These are phyloP conservation scores for Fusarium nisikadoi DNA, from an alignment of 2,329 filamentous ascomycete species.

Conservation along the genomic window DNA sequence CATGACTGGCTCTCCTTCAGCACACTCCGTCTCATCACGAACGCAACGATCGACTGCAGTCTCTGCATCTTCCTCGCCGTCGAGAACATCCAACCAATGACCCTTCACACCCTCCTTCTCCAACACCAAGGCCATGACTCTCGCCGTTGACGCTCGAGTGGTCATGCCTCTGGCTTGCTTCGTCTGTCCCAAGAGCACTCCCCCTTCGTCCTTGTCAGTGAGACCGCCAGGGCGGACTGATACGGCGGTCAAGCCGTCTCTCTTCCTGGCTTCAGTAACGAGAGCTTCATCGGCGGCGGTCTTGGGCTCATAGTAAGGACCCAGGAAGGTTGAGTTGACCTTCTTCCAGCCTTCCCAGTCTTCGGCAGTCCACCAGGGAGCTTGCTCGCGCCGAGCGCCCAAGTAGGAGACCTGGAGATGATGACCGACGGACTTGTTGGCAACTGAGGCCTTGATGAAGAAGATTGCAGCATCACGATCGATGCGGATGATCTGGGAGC, in stretches of 20 bases:
- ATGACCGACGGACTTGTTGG: constrained; percentile 55
- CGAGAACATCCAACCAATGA: constrained; percentile 62
- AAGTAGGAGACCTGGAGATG: constrained; percentile 71
- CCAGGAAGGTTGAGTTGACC: constrained; percentile 53
- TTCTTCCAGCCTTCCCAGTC: constrained; percentile 55
- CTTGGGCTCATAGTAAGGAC: constrained; percentile 65
- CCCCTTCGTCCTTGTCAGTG: constrained; percentile 57
- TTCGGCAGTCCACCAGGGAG: constrained; percentile 62
- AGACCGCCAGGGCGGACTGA: constrained; percentile 61
- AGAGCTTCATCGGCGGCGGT: constrained; percentile 64
- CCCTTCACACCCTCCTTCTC: constrained; percentile 55
- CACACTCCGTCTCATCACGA: constrained; percentile 37
- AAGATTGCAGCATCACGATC: constrained; percentile 42
- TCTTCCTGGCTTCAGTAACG: constrained; percentile 54
- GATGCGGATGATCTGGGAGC: constrained; percentile 38
- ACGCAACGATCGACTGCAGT: constrained; percentile 38
- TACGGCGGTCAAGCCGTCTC: constrained; percentile 55
- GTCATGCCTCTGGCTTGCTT: constrained; percentile 52
- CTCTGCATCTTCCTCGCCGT: constrained; percentile 56
- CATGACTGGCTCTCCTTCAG: constrained; percentile 38
- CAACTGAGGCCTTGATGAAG: constrained; percentile 40
- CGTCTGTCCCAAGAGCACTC: constrained; percentile 56
- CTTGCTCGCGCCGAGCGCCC: constrained; percentile 57
- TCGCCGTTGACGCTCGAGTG: constrained; percentile 66
- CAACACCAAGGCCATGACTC: constrained; percentile 59